Conservation (phyloP, 2,329 filamentous ascomycete genomes). For the Rutstroemia sp. region DNA sequence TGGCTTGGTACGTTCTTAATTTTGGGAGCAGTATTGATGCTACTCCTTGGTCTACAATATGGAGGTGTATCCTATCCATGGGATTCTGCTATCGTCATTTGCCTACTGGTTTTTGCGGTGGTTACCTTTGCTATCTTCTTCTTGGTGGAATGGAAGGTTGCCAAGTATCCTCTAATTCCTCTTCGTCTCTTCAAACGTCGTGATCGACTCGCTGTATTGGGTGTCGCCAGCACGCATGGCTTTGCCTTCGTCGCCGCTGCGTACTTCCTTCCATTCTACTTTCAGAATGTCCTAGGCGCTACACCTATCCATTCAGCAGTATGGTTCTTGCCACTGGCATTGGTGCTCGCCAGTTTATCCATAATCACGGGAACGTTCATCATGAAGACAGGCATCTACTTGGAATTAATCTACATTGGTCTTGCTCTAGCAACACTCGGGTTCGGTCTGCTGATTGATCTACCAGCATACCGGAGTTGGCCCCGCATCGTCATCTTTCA, state of each 20-base stretch:
- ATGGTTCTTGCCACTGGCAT: constrained; percentile 61
- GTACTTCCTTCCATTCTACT: constrained; percentile 52
- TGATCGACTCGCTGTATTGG: not conserved
- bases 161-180: constrained; percentile 72
- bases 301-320: constrained; percentile 65
- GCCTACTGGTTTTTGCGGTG: constrained; percentile 67
- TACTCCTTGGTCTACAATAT: constrained; percentile 76
- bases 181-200: constrained; percentile 60
- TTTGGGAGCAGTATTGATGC: constrained; percentile 70
- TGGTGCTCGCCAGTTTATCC: constrained; percentile 56
- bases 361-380: constrained; percentile 59
- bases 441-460: constrained; percentile 34
- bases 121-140: constrained; percentile 53
- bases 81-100: constrained; percentile 67
- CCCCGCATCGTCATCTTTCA: too few relatives aligned
- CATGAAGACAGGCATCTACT: constrained; percentile 40
- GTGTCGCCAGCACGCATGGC: constrained; percentile 28
- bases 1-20: constrained; percentile 54
- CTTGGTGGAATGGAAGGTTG: constrained; percentile 61
- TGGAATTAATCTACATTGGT: constrained; percentile 39
- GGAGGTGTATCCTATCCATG: constrained; percentile 66
- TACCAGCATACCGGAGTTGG: constrained; percentile 28
- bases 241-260: constrained; percentile 51
- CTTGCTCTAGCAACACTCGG: constrained; percentile 36
- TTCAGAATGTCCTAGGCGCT: constrained; percentile 66